Conservation (phyloP, 1,284 basidiomycete species). For the Moesziomyces sp. region DNA sequence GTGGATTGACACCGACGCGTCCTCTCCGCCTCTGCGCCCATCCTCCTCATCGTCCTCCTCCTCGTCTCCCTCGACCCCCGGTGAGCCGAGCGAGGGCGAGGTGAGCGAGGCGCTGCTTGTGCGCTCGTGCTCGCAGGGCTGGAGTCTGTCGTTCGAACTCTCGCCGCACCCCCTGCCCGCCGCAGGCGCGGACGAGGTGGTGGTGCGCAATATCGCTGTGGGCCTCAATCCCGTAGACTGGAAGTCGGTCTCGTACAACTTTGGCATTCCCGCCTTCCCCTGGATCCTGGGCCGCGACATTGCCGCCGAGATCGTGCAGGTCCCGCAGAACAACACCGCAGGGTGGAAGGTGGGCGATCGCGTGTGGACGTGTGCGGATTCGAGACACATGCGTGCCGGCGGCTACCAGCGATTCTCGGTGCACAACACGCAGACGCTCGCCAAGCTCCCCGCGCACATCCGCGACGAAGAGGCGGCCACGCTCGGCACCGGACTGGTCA, state of each 20-base stretch:
- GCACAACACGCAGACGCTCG: constrained; percentile 44
- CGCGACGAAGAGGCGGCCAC: constrained; percentile 53
- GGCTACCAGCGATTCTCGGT: constrained; percentile 54
- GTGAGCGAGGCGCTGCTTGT: constrained; percentile 45
- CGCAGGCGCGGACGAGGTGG: constrained; percentile 22
- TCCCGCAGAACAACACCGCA: constrained; percentile 68
- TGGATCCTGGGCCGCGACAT: constrained; percentile 71
- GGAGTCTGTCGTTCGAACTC: constrained; percentile 58
- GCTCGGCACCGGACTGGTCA: constrained; percentile 64
- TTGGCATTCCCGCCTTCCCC: constrained; percentile 58
- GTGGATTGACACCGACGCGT: constrained; percentile 28
- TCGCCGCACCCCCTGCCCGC: constrained; percentile 28
- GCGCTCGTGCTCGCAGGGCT: constrained; percentile 53
- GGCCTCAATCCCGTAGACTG: constrained; percentile 62
- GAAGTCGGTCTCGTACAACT: constrained; percentile 55
- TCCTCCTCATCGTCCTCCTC: constrained; percentile 25
- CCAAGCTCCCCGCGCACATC: constrained; percentile 26
- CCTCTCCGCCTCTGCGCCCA: constrained; percentile 1
- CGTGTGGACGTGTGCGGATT: constrained; percentile 62
- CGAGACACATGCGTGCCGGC: constrained; percentile 48
- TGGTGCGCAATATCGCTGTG: constrained; percentile 47
- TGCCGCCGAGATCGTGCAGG: constrained; percentile 70
- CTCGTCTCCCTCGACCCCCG: constrained; percentile 8
- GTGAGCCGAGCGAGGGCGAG: neutral
- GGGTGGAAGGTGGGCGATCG: constrained; percentile 70